Evolutionary conservation across 306 rosid genomes (phyloP).

Genomic region (Delonix regia): DNA sequence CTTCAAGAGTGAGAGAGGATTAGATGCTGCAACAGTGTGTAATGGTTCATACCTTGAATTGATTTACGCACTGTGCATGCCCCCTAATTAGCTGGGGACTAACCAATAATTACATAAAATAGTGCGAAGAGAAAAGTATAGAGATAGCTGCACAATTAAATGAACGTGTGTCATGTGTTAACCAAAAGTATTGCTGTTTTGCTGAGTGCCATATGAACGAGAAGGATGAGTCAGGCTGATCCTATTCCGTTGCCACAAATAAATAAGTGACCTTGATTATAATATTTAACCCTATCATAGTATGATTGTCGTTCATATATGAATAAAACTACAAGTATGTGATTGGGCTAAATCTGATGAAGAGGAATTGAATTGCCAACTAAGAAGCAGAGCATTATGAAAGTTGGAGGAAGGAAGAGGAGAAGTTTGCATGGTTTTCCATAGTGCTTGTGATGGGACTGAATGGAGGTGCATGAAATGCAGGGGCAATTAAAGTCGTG

Average conservation of each 20-base stretch:
- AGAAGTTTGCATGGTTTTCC: constrained; percentile 17
- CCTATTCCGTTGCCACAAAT: too few species aligned
- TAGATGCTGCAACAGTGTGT: not conserved
- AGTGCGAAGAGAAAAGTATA: constrained; percentile 14
- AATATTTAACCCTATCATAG: too few species aligned
- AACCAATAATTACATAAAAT: not conserved
- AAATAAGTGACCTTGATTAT: too few species aligned
- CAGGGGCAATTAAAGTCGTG: constrained; percentile 30
- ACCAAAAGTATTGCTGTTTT: constrained; percentile 15
- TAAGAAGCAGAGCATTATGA: not conserved
- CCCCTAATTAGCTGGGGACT: not conserved
- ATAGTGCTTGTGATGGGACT: not conserved
- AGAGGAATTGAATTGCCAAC: not conserved
- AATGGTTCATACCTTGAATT: not conserved
- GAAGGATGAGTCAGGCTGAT: not conserved
- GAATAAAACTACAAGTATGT: too few species aligned
- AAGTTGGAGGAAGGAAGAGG: not conserved
- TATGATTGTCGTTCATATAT: too few species aligned
- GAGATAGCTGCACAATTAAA: constrained; percentile 27
- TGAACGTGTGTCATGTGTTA: constrained; percentile 16
- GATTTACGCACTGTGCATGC: constrained; percentile 9
- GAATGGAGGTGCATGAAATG: not conserved
- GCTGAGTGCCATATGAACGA: not conserved
- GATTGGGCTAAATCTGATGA: too few species aligned
- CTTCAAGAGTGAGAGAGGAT: too few species aligned